A percentile compares a stretch with the other conserved stretches of the same genome.
phyloP scores from a whole-genome alignment of 2,329 filamentous ascomycete species.

The Dactylellina sp. region DNA sequence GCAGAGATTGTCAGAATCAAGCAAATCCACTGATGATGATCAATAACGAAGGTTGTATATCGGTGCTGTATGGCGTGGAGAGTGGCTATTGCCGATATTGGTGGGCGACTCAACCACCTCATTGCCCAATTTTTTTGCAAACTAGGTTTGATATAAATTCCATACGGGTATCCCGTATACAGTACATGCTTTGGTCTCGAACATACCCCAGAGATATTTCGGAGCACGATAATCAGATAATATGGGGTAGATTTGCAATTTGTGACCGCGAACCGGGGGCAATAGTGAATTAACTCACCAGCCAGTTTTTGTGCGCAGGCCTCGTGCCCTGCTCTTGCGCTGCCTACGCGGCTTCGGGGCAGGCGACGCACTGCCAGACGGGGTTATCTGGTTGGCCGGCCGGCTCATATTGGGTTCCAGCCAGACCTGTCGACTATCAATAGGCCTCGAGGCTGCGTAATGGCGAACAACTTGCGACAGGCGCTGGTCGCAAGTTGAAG shows the following conservation, averaged over 20 bases:
- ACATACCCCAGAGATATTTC: slow-evolving; percentile 24
- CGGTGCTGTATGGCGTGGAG: not conserved
- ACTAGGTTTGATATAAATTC: slow-evolving; percentile 22
- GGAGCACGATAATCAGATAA: not conserved
- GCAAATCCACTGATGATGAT: not conserved
- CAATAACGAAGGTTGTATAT: not conserved
- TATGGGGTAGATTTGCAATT: slow-evolving; percentile 10
- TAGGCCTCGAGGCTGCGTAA: slow-evolving; percentile 8
- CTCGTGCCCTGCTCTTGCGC: slow-evolving; percentile 65
- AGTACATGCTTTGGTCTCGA: not conserved
- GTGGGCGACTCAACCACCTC: no score
- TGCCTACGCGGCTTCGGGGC: slow-evolving; percentile 56
- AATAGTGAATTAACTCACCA: slow-evolving; percentile 61
- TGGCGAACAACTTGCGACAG: not conserved
- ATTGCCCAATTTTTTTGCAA: no score
- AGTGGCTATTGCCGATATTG: no score
- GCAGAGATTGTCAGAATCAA: slow-evolving; percentile 10
- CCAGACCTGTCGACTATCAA: slow-evolving; percentile 9
- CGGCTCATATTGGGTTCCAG: slow-evolving; percentile 34
- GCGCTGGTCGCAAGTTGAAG: not conserved
- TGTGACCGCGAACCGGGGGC: not conserved
- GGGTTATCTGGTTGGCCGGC: slow-evolving; percentile 21
- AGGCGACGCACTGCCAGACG: slow-evolving; percentile 50
- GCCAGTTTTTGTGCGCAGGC: slow-evolving; percentile 66
- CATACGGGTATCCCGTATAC: slow-evolving; percentile 15